Evolutionary conservation across 192 early-diverging fungal genomes (phyloP), one percentile per base, ranked within the genome.

Genomic region (Coemansia sp.): DNA sequence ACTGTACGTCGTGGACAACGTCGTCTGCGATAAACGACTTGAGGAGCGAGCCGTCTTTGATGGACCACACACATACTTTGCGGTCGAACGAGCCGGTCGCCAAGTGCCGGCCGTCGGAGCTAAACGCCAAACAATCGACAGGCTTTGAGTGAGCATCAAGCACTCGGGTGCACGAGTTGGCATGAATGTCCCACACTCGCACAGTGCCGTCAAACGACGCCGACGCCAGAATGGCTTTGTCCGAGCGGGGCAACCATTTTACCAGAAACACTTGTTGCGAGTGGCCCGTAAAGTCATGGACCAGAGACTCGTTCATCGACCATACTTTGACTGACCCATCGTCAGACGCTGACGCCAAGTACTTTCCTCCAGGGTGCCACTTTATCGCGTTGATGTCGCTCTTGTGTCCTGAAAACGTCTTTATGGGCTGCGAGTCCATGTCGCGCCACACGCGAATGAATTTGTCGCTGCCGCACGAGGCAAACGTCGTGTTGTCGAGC

Each of bases 401-500:
- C 80, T 84, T 84, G 73, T 98, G 96, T 0, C 91, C 92, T 5
- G 67, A 65, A 72, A 88, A 93, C 24, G 83, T 86, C 62, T 81
- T 83, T n/a, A 95, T 32, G 0, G 95, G 92, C n/a, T 84, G 78
- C 2, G 71, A 14, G 4, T 70, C 75, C 17, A 88, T 90, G 21
- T 94, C 85, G 49, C 84, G 83, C 76, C 93, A 97, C 0, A 98
- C 87, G 55, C 84, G 89, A 3, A 98, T 88, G 7, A 83, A 79
- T 45, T 86, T 86, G 70, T 98, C 96, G 14, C 83, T 83, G 32
- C 92, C 91, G 59, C 89, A 92, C 0, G 92, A 92, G 4, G 96
- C 94, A 84, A 97, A 93, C 7, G 92, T 98, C 1, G 79, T 73
- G 70, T 94, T 89, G 69, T 98, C 94, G 58, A 87, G 83, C 96